Evolutionary conservation across 805 yeast genomes (phyloP).

Genomic region (Kregervanrija delftensis): DNA sequence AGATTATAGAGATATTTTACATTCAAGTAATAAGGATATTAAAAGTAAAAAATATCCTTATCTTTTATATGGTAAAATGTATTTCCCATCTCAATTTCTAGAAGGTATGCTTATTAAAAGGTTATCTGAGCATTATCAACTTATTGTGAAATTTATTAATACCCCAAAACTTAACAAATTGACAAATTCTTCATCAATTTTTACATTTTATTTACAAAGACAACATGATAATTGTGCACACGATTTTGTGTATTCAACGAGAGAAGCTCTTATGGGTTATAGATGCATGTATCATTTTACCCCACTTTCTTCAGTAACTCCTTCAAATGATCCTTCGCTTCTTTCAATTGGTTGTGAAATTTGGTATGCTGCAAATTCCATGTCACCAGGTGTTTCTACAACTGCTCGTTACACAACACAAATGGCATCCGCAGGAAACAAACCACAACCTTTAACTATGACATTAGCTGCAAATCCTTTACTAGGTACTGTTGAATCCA

Average conservation of each 20-base stretch:
- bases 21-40: not conserved
- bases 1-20: conserved; percentile 42
- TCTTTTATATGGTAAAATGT: conserved; percentile 77
- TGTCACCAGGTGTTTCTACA: conserved; percentile 86
- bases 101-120: conserved; percentile 82
- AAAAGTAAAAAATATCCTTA: conserved; percentile 24
- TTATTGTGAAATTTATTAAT: conserved; percentile 70
- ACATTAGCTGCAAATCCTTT: conserved; percentile 84
- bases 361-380: conserved; percentile 78
- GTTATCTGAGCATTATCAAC: conserved; percentile 50
- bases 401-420: conserved; percentile 81
- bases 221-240: conserved; percentile 56
- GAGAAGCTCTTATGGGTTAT: conserved; percentile 77
- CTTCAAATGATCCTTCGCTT: conserved; percentile 30
- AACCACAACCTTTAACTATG: conserved; percentile 66
- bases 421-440: conserved; percentile 59
- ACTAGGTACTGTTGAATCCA: conserved; percentile 80
- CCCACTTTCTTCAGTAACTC: conserved; percentile 6
- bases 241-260: conserved; percentile 76
- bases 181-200: conserved; percentile 32
- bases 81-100: conserved; percentile 76
- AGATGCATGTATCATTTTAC: conserved; percentile 69
- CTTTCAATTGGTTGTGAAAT: conserved; percentile 75
- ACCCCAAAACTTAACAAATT: conserved; percentile 32
- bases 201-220: conserved; percentile 67